A percentile compares a stretch with the other conserved stretches of the same genome.
Conservation (phyloP, 2,329 filamentous ascomycete species). For the Xylaria sp. region DNA sequence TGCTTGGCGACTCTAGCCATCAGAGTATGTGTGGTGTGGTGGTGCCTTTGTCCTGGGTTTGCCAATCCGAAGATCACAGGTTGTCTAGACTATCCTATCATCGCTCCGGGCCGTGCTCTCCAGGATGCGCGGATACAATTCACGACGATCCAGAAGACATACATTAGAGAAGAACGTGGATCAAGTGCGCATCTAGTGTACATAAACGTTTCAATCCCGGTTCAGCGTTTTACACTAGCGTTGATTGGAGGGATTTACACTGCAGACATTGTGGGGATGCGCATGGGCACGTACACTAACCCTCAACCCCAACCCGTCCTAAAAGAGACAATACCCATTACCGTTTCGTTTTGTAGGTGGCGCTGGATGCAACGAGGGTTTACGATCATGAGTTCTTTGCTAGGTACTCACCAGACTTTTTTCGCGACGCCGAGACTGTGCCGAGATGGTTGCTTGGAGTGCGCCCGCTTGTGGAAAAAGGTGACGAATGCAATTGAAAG, state of each 20-base stretch:
- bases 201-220: too few species aligned
- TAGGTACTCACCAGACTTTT: background rate
- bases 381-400: background rate
- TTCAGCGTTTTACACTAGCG: background rate
- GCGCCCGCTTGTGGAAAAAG: background rate
- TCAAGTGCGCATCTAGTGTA: background rate
- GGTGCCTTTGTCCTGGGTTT: background rate
- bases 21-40: background rate
- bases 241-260: background rate
- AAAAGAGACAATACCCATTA: too few species aligned
- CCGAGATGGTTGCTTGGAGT: conserved; percentile 18
- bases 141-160: background rate
- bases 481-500: background rate
- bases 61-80: background rate
- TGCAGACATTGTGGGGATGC: background rate
- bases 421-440: conserved; percentile 13
- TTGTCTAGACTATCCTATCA: background rate
- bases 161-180: background rate
- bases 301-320: background rate
- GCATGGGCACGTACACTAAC: too few species aligned
- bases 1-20: conserved; percentile 4
- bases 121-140: too few species aligned
- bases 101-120: background rate
- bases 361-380: background rate
- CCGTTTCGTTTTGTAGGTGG: background rate